Conservation (phyloP, 352 stramenopile genomes). For the Discostella stelligera region DNA sequence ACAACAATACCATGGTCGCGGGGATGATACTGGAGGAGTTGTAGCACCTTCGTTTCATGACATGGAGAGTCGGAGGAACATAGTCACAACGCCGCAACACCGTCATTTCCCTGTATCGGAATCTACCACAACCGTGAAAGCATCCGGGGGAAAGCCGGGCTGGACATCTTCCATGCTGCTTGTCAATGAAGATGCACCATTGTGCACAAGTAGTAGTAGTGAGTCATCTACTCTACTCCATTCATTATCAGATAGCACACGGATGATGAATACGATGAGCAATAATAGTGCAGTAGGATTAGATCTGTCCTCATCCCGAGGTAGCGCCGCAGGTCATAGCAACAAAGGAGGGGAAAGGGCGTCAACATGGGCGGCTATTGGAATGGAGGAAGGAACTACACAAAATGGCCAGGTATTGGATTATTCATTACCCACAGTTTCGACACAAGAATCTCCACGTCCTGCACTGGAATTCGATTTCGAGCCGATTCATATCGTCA, state of each 20-base stretch:
- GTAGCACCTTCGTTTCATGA: slow-evolving; percentile 1
- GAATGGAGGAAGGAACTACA: background rate
- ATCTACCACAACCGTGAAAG: slow-evolving; percentile 28
- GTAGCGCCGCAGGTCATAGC: background rate
- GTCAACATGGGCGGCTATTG: background rate
- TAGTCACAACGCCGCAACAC: background rate
- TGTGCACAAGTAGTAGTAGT: background rate
- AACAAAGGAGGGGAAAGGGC: background rate
- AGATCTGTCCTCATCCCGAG: slow-evolving; percentile 38
- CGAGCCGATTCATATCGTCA: slow-evolving; percentile 68
- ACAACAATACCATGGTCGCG: background rate
- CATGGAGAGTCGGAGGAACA: background rate
- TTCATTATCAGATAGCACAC: background rate
- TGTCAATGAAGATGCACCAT: background rate
- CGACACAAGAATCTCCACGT: background rate
- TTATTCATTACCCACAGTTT: background rate
- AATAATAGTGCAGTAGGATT: slow-evolving; percentile 17
- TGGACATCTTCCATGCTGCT: slow-evolving; percentile 22
- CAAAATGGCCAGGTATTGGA: background rate
- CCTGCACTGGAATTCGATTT: slow-evolving; percentile 29
- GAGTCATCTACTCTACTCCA: background rate
- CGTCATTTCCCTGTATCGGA: slow-evolving; percentile 23
- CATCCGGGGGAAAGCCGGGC: slow-evolving; percentile 21
- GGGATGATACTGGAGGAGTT: background rate
- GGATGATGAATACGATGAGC: background rate